Conservation (phyloP, 139 green algal species). For the Gonium pectorale region DNA sequence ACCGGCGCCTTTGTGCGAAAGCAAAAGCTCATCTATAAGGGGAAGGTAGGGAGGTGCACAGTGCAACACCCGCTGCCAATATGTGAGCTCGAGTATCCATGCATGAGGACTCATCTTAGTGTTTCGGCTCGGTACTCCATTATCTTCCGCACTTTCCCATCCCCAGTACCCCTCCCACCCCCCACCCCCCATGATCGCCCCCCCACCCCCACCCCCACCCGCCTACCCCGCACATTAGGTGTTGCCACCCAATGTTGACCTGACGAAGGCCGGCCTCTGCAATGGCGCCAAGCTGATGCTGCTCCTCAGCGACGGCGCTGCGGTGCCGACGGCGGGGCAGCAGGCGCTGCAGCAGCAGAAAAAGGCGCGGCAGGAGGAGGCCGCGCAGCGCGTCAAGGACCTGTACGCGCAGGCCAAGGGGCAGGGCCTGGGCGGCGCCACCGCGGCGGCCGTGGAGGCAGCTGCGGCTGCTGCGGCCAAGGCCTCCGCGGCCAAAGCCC, state of each 20-base stretch:
- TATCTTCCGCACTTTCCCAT: no score
- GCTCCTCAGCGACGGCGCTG: slow-evolving; percentile 47
- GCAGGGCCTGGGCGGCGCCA: neutral
- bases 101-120: no score
- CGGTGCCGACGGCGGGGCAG: slow-evolving; percentile 45
- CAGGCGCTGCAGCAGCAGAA: slow-evolving; percentile 46
- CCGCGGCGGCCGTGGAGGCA: neutral
- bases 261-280: slow-evolving; percentile 42
- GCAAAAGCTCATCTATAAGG: slow-evolving; percentile 78
- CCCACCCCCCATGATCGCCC: no score
- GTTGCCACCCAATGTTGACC: slow-evolving; percentile 27
- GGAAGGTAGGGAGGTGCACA: slow-evolving; percentile 61
- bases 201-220: slow-evolving; percentile 8
- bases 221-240: no score
- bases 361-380: slow-evolving; percentile 42
- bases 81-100: no score
- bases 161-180: no score
- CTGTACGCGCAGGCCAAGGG: slow-evolving; percentile 32
- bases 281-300: slow-evolving; percentile 79
- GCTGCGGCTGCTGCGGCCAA: neutral
- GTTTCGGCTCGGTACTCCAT: no score
- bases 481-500: neutral
- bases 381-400: slow-evolving; percentile 44
- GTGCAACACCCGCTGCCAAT: neutral
- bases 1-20: slow-evolving; percentile 66